These are phyloP conservation scores for Hirsutella thompsonii DNA, from an alignment of 2,329 filamentous ascomycete species.

Conservation along the genomic window DNA sequence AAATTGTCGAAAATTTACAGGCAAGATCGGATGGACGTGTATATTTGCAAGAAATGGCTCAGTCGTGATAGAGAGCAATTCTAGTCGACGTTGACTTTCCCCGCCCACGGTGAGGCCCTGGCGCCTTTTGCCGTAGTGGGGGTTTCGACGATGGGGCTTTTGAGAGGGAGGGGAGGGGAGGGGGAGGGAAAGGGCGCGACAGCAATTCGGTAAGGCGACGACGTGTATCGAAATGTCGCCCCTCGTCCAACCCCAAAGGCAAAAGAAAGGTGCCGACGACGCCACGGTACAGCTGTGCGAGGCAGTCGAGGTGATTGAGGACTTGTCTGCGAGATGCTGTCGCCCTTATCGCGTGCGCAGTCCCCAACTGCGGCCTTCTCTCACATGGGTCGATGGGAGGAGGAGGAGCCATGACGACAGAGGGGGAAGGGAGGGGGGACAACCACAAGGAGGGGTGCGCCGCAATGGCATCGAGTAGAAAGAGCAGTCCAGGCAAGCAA, in stretches of 20 bases:
- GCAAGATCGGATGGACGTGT: too few relatives aligned
- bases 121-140: too few relatives aligned
- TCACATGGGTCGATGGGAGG: conserved; percentile 2
- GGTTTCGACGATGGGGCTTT: too few relatives aligned
- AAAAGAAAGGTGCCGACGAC: background rate
- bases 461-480: conserved; percentile 5
- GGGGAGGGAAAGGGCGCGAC: too few relatives aligned
- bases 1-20: too few relatives aligned
- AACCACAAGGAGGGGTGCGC: conserved; percentile 4
- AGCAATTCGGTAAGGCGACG: too few relatives aligned
- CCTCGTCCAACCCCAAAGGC: background rate
- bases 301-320: background rate
- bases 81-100: background rate
- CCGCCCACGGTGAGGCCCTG: too few relatives aligned
- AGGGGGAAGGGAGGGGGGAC: conserved; percentile 18
- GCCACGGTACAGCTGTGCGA: background rate
- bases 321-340: background rate
- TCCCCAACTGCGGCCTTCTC: background rate
- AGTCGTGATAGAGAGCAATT: too few relatives aligned
- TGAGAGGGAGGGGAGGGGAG: too few relatives aligned
- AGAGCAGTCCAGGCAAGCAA: conserved; percentile 3
- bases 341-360: background rate
- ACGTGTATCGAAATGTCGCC: background rate
- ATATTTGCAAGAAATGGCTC: too few relatives aligned
- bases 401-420: conserved; percentile 26